Evolutionary conservation across 2,329 filamentous ascomycete genomes (phyloP), one percentile per base, ranked within the genome.

Genomic region (Diaporthe nobilis): DNA sequence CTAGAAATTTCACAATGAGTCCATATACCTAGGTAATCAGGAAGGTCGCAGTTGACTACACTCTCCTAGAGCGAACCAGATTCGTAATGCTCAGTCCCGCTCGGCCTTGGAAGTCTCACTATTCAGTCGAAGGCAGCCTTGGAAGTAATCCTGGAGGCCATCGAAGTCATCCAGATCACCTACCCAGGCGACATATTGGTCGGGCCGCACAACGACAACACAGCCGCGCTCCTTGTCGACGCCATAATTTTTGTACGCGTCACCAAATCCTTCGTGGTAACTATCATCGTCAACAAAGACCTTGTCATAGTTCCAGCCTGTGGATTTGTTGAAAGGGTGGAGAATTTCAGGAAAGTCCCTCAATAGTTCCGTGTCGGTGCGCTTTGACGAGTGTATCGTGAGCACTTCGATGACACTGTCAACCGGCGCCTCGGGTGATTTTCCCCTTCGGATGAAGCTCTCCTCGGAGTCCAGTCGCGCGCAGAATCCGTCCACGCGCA

Each of bases 161-260:
- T 80, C 81, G 49, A 85, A 83, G 44, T 84, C 83, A 31, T 85
- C 83, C 28, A 87, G 77, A 22, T 83, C 81, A 1, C 83, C 83
- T 2, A 87, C 78, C 79, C 83, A 85, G 2, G 81, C 87, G 44
- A 94, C 88, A 82, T 94, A 92, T 80, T 93, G 91, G 84, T 95
- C 93, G 3, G 93, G 93, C 67, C 93, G 83, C 2, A 92, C 84
- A 1, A 92, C 84, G 0, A 93, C 88, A 5, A 91, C 83, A 77
- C 90, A 91, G 0, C 93, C 92, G 28, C 83, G 82, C 72, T 88
- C 84, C 25, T 78, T 81, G 77, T 91, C 86, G 2, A 95, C 85
- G 0, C 91, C 92, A 75, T 92, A 92, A 4, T 86, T 87, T 74
- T 88, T 84, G 79, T 94, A 91, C 0, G 87, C 85, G 12, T 85